A percentile compares a stretch with the other conserved stretches of the same genome.
phyloP scores from a whole-genome alignment of 148 eudicot species.

The Vaccinium myrtillus region DNA sequence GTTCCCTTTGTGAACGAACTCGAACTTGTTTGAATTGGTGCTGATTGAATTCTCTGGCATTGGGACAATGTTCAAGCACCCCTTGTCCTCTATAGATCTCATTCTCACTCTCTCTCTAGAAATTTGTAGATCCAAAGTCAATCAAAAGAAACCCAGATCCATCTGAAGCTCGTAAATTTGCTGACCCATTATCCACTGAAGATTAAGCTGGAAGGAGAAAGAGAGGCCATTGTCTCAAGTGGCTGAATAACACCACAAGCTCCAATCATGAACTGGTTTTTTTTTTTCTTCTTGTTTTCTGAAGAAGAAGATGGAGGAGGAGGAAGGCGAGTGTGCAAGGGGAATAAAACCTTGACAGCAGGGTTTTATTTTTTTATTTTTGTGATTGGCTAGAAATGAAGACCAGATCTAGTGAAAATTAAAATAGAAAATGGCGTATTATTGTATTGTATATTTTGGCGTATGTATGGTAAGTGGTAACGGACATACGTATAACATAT shows the following conservation, averaged over 20 bases:
- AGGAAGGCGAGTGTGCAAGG: slow-evolving; percentile 12
- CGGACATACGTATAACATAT: no score
- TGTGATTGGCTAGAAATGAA: slow-evolving; percentile 9
- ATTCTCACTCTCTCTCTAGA: background rate
- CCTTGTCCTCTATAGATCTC: slow-evolving; percentile 75
- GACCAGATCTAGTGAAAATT: no score
- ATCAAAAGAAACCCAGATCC: background rate
- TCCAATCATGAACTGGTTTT: background rate
- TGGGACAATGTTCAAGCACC: slow-evolving; percentile 30
- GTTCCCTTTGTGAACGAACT: slow-evolving; percentile 63
- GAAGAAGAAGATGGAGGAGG: background rate
- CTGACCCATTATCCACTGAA: background rate
- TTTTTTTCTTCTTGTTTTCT: background rate
- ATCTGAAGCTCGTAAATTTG: background rate
- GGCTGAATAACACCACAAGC: background rate
- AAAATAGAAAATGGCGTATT: no score
- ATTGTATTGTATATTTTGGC: no score
- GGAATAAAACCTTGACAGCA: slow-evolving; percentile 16
- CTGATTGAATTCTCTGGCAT: slow-evolving; percentile 30
- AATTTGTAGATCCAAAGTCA: background rate
- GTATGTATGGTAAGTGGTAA: no score
- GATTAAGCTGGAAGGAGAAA: background rate
- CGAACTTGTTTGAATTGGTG: slow-evolving; percentile 40
- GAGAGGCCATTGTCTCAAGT: background rate
- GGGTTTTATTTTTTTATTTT: background rate